Base-by-base conservation (phyloP, 2,329 filamentous ascomycete genomes). In the Iodosphaeria phyllophila region DNA sequence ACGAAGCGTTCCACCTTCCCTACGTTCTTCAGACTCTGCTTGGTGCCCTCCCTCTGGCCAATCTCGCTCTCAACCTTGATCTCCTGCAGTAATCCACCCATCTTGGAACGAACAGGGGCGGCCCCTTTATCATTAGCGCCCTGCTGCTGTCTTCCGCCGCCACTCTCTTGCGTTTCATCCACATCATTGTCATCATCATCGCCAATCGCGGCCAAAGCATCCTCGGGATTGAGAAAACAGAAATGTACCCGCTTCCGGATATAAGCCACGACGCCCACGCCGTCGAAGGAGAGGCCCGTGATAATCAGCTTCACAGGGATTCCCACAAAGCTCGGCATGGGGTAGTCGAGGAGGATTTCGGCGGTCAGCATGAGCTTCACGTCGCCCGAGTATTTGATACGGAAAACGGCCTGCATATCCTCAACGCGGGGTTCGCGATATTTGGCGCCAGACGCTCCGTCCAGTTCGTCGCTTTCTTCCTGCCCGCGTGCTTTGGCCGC, bases 1-100 rank as follows among this genome's bases (percentile, higher is more conserved):
- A 98, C 82, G 47, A 98, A 98, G 40, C 82, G 77, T 56, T 98
- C 89, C 29, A 98, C 89, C 59, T 98, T 98, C 30, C 89, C 86
- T 24, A 98, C 86, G 47, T 98, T 98, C 60, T 93, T 95, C 31
- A 98, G 55, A 23, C 86, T 89, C 54, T 93, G 86, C 53, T 89
- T 92, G 14, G 82, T 80, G 31, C 77, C 74, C 41, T 91, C 83
- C 35, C 83, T 72, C 46, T 89, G 75, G 5, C 89, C 89, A 47
- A 98, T 98, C 52, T 98, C 89, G 47, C 86, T 95, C 50, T 98
- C 89, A 5, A 98, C 86, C 35, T 75, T 73, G 39, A 98, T 92
- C 51, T 95, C 80, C 47, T 92, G 82, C 28, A 98, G 51, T 29
- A 95, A 51, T 0, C 80, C 80, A 4, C 78, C 83, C 30, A 80